Conservation (phyloP, 352 stramenopile genomes). For the Saprolegnia parasitica region DNA sequence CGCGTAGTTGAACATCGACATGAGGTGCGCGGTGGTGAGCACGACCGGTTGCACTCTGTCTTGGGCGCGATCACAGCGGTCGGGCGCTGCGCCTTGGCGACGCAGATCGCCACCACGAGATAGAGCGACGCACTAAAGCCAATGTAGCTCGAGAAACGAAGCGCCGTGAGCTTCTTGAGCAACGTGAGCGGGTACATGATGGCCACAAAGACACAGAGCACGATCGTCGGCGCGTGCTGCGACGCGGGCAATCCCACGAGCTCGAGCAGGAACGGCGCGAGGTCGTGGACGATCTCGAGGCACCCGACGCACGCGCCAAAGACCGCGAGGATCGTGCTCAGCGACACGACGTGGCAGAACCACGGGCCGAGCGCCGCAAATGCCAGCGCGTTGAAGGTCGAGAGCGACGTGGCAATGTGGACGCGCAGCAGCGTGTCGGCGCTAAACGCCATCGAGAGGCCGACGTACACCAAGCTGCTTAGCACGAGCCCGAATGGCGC, state of each 20-base stretch:
- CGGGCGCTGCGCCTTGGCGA: conserved; percentile 21
- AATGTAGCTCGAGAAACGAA: conserved; percentile 72
- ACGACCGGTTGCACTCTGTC: conserved; percentile 26
- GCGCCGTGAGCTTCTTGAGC: conserved; percentile 63
- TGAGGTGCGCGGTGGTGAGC: conserved; percentile 50
- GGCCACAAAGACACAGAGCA: conserved; percentile 43
- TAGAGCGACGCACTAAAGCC: conserved; percentile 67
- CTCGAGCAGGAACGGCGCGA: conserved; percentile 54
- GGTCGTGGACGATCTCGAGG: conserved; percentile 63
- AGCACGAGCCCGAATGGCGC: conserved; percentile 43
- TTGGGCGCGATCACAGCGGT: conserved; percentile 14
- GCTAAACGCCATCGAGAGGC: conserved; percentile 64
- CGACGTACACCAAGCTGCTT: conserved; percentile 44
- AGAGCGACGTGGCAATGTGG: conserved; percentile 48
- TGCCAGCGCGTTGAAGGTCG: conserved; percentile 61
- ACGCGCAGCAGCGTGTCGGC: conserved; percentile 57
- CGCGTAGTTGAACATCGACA: conserved; percentile 81
- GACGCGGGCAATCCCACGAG: conserved; percentile 32
- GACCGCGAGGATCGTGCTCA: conserved; percentile 61
- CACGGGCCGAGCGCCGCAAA: conserved; percentile 47
- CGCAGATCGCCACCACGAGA: conserved; percentile 55
- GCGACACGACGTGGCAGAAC: conserved; percentile 48
- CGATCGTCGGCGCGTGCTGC: conserved; percentile 31
- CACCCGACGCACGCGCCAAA: conserved; percentile 75
- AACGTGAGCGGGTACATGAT: conserved; percentile 60